A percentile compares a stretch with the other conserved stretches of the same genome.
Evolutionary conservation across 192 early-diverging fungal species (phyloP).

Genomic region (Linnemannia exigua): DNA sequence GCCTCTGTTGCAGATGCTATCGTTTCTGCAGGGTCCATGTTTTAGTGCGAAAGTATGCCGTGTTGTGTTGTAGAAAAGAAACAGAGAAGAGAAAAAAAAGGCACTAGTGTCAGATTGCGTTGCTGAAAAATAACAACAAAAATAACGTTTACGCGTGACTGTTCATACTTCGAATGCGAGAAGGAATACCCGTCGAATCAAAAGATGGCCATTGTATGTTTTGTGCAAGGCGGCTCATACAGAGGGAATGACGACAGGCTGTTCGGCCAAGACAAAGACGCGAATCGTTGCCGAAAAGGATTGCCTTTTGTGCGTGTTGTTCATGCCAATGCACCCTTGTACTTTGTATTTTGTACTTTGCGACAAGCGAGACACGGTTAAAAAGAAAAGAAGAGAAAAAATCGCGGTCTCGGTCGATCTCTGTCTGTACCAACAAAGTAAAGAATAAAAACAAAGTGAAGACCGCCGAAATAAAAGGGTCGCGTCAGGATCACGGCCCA

Average conservation of each 20-base stretch:
- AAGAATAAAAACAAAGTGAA: not conserved
- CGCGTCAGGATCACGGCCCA: too few species aligned
- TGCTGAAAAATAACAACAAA: not conserved
- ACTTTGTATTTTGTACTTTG: too few species aligned
- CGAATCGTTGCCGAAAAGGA: too few species aligned
- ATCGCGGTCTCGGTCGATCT: not conserved
- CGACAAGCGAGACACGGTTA: not conserved
- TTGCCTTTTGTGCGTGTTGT: too few species aligned
- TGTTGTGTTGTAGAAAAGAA: not conserved
- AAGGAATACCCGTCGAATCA: too few species aligned
- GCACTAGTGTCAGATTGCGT: not conserved
- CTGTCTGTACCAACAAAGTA: not conserved
- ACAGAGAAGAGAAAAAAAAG: not conserved
- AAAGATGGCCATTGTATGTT: not conserved
- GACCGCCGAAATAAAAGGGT: not conserved
- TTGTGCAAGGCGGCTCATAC: too few species aligned
- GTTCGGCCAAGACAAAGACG: too few species aligned
- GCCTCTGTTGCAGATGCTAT: not conserved
- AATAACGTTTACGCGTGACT: not conserved
- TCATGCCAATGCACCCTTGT: not conserved
- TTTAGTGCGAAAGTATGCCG: not conserved
- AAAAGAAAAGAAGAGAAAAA: not conserved
- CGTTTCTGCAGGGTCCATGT: conserved; percentile 9
- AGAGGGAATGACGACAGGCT: too few species aligned
- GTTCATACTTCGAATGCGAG: too few species aligned